These are phyloP conservation scores for Capsella rubella DNA, from an alignment of 441 rosid species.

Conservation along the genomic window DNA sequence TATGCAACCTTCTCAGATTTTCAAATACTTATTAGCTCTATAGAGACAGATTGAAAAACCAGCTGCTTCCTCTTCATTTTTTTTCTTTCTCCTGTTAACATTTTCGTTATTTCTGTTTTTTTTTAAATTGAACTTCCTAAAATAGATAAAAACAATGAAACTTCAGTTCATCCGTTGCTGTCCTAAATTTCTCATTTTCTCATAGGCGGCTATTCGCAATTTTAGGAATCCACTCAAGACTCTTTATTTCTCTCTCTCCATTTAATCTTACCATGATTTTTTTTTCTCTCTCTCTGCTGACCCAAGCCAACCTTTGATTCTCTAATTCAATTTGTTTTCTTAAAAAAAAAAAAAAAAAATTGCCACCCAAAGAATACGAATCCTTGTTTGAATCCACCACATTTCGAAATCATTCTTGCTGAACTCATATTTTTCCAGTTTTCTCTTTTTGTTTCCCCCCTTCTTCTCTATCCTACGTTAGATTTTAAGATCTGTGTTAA, in stretches of 20 bases:
- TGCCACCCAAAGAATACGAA: constrained; percentile 1
- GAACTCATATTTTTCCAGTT: not conserved
- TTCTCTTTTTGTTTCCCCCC: constrained; percentile 15
- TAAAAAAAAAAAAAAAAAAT: not conserved
- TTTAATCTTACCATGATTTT: not conserved
- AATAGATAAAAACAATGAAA: constrained; percentile 24
- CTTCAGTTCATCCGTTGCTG: constrained; percentile 28
- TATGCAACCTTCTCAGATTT: not conserved
- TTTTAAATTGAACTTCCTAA: constrained; percentile 7
- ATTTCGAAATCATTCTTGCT: constrained; percentile 2
- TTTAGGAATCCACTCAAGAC: constrained; percentile 51
- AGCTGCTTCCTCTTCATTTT: not conserved
- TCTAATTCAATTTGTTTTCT: not conserved
- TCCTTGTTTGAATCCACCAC: not conserved
- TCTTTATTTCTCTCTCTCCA: constrained; percentile 41
- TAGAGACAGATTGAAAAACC: constrained; percentile 37
- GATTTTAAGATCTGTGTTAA: constrained; percentile 44
- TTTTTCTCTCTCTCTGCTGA: constrained; percentile 8
- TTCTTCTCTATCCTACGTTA: not conserved
- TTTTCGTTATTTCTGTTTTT: constrained; percentile 36
- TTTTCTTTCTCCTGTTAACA: not conserved
- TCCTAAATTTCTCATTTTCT: constrained; percentile 23
- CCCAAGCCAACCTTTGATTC: constrained; percentile 27
- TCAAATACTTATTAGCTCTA: not conserved
- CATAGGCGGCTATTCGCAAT: constrained; percentile 46